Evolutionary conservation across 2,329 filamentous ascomycete species (phyloP).

Genomic region (Aspergillus puulaauensis): DNA sequence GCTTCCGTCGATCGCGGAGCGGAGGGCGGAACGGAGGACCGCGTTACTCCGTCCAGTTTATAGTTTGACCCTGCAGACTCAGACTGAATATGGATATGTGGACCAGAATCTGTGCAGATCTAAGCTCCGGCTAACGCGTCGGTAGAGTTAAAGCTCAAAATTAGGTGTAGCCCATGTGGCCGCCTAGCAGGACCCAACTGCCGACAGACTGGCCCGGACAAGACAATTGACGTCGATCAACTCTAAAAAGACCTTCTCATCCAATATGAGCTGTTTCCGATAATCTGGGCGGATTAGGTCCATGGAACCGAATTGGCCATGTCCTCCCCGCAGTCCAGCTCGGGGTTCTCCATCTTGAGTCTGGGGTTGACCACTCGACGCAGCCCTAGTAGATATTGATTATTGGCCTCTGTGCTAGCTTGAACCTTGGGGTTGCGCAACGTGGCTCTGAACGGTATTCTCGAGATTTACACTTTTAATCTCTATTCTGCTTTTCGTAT

Average conservation of each 20-base stretch:
- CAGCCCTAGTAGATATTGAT: not conserved
- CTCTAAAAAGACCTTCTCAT: not conserved
- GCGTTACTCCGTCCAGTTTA: not conserved
- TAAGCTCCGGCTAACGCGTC: not conserved
- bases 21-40: not conserved
- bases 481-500: no score
- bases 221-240: not conserved
- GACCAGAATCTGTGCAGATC: not conserved
- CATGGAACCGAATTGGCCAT: not conserved
- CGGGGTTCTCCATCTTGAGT: not conserved
- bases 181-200: not conserved
- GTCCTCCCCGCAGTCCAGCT: not conserved
- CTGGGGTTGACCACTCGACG: not conserved
- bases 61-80: no score
- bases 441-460: not conserved
- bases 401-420: not conserved
- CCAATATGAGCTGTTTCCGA: not conserved
- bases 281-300: no score
- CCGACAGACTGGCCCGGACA: not conserved
- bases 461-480: not conserved
- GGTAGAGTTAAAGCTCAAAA: not conserved
- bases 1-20: not conserved
- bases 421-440: not conserved
- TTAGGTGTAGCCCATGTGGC: not conserved
- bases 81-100: not conserved